Evolutionary conservation across 2,329 filamentous ascomycete species (phyloP).

Genomic region (Trichoderma arundinaceum): DNA sequence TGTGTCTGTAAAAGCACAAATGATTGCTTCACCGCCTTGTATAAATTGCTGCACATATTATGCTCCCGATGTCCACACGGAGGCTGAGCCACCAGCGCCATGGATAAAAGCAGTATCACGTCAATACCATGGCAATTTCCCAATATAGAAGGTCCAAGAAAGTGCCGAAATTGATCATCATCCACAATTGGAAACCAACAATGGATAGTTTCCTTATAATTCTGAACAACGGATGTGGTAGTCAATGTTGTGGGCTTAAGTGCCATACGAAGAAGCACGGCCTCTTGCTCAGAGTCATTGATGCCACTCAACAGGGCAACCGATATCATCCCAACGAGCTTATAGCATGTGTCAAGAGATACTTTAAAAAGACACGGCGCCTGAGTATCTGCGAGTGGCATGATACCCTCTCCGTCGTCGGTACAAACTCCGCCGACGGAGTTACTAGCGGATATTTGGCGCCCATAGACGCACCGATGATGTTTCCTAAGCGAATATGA

Average conservation of each 20-base stretch:
- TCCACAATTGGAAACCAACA: conserved; percentile 3
- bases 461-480: background rate
- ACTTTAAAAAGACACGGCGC: background rate
- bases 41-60: conserved; percentile 1
- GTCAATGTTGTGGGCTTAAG: conserved; percentile 1
- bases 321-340: conserved; percentile 12
- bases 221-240: background rate
- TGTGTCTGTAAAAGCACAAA: conserved; percentile 4
- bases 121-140: background rate
- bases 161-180: background rate
- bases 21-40: conserved; percentile 14
- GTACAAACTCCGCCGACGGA: conserved; percentile 18
- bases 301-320: conserved; percentile 3
- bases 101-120: conserved; percentile 1
- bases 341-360: conserved; percentile 12
- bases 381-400: background rate
- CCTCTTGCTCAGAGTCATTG: conserved; percentile 11
- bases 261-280: background rate
- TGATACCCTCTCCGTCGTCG: background rate
- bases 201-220: conserved; percentile 6
- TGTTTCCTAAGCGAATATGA: background rate
- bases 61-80: background rate
- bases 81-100: conserved; percentile 4
- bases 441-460: conserved; percentile 8
- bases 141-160: background rate